Evolutionary conservation across 371 early-diverging fungal species (phyloP).

Genomic region (Mortierella sp.): DNA sequence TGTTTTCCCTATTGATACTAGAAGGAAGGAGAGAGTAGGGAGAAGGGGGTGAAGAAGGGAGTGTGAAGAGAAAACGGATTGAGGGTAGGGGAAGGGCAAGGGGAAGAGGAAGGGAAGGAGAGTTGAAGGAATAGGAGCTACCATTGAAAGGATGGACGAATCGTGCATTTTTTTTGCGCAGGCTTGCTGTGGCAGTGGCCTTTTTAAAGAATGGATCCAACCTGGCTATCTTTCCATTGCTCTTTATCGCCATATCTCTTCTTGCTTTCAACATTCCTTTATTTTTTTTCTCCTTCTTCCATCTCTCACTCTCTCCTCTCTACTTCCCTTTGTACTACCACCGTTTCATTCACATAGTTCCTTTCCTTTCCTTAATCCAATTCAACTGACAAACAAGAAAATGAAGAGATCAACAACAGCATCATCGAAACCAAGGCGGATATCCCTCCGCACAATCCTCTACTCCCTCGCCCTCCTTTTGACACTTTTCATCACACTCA

Average conservation of each 20-base stretch:
- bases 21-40: neutral
- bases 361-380: neutral
- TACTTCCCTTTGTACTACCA: neutral
- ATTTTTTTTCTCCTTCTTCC: neutral
- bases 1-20: neutral
- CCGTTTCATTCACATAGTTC: neutral
- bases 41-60: neutral
- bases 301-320: neutral
- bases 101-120: neutral
- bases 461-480: neutral
- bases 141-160: neutral
- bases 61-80: neutral
- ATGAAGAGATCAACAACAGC: neutral
- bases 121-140: neutral
- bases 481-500: neutral
- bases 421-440: neutral
- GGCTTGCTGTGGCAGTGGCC: neutral
- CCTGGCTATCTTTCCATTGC: neutral
- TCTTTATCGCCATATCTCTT: neutral
- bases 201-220: neutral
- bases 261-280: neutral
- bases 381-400: neutral
- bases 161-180: neutral
- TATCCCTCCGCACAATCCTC: neutral
- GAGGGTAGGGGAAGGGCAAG: neutral